Percentiles rank a stretch among this genome's conserved stretches.
These are phyloP conservation scores for Sporothrix inflata DNA, from an alignment of 2,329 filamentous ascomycete species.

Conservation along the genomic window DNA sequence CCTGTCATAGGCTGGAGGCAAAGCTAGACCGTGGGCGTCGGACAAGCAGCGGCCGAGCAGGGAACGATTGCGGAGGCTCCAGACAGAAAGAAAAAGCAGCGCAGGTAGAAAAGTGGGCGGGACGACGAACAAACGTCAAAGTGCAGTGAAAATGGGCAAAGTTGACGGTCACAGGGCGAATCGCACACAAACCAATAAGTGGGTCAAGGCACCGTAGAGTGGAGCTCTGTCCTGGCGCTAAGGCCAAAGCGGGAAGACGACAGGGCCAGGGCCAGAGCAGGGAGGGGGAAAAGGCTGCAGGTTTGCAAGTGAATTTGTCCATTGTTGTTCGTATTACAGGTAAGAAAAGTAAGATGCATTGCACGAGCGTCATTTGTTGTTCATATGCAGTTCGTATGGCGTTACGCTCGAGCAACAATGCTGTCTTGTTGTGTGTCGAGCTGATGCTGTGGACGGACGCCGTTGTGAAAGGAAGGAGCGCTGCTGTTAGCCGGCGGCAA, in stretches of 20 bases:
- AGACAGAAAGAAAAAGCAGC: background rate
- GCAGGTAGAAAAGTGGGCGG: background rate
- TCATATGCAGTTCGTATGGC: background rate
- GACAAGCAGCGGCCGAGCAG: slow-evolving; percentile 19
- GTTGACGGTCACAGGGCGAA: background rate
- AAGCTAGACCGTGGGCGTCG: slow-evolving; percentile 15
- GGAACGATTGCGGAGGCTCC: slow-evolving; percentile 18
- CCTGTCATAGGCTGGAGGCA: slow-evolving; percentile 21
- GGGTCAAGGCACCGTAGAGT: background rate
- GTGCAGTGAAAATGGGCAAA: slow-evolving; percentile 9
- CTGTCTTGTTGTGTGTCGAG: background rate
- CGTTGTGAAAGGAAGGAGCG: background rate
- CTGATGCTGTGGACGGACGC: background rate
- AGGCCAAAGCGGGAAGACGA: background rate
- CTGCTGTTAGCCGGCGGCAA: background rate
- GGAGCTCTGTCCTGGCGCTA: background rate
- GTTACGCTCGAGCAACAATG: background rate
- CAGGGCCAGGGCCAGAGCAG: background rate
- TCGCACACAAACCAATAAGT: background rate
- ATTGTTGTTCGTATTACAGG: background rate
- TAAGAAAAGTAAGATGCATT: background rate
- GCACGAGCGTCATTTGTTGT: background rate
- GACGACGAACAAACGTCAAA: background rate
- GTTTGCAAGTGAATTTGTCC: background rate
- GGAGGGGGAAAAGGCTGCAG: slow-evolving; percentile 2